These are phyloP conservation scores for Naganishia vaughanmartiniae DNA, from an alignment of 768 basidiomycete genomes.

Conservation along the genomic window DNA sequence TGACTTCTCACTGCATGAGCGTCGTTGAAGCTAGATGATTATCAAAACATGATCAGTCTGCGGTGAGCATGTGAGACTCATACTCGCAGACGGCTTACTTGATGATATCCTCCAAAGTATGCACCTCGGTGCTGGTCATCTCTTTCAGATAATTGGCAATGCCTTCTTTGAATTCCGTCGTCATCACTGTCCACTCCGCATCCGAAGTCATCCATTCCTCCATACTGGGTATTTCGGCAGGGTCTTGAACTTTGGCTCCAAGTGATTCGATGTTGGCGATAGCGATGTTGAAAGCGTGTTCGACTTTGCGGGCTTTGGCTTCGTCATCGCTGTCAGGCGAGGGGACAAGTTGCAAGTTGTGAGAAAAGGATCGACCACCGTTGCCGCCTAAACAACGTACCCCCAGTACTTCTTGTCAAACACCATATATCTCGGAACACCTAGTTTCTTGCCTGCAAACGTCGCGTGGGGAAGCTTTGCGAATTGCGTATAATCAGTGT, in stretches of 20 bases:
- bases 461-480: not conserved
- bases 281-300: not conserved
- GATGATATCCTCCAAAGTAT: conserved; percentile 23
- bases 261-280: not conserved
- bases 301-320: not conserved
- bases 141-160: conserved; percentile 10
- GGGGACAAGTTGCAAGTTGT: too few relatives aligned
- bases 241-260: not conserved
- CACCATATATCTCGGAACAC: conserved; percentile 9
- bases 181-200: conserved; percentile 1
- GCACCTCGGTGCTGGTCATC: conserved; percentile 3
- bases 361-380: not conserved
- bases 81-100: not conserved
- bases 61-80: not conserved
- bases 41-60: not conserved
- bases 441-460: not conserved
- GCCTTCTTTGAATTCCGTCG: conserved; percentile 25
- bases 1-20: conserved; percentile 2
- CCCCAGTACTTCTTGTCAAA: not conserved
- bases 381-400: not conserved
- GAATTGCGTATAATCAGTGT: conserved; percentile 15
- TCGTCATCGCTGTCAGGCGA: not conserved
- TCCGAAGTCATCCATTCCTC: not conserved
- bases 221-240: not conserved
- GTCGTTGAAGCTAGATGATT: conserved; percentile 4